phyloP scores from a whole-genome alignment of 257 asterid species.

The Solanum tarijense region DNA sequence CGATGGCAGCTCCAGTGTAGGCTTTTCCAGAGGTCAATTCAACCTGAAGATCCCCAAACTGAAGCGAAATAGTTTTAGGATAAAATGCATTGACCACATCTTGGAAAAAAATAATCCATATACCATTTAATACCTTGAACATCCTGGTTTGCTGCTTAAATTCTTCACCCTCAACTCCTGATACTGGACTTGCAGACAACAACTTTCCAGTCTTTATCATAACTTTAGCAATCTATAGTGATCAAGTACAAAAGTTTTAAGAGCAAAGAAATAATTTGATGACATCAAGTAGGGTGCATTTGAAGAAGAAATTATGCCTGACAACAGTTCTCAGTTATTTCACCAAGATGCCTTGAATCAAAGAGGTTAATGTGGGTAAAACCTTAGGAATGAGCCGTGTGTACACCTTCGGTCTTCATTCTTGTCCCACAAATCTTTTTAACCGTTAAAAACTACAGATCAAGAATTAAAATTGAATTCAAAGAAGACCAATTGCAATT shows the following conservation, averaged over 20 bases:
- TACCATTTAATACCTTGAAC: constrained; percentile 45
- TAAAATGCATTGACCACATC: background rate
- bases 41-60: constrained; percentile 95
- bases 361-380: background rate
- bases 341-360: background rate
- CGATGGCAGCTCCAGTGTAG: constrained; percentile 68
- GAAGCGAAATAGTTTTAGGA: constrained; percentile 11
- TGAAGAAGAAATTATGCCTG: background rate
- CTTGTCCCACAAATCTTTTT: background rate
- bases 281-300: background rate
- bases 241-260: constrained; percentile 13
- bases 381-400: background rate
- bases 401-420: background rate
- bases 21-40: constrained; percentile 72
- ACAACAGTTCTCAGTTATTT: background rate
- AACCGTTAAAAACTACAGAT: background rate
- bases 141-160: constrained; percentile 49
- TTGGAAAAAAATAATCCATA: background rate
- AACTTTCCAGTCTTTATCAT: constrained; percentile 66
- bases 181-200: constrained; percentile 40
- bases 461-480: background rate
- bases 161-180: constrained; percentile 32
- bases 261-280: background rate
- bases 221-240: constrained; percentile 80
- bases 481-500: background rate